Evolutionary conservation across 352 stramenopile species (phyloP).

Genomic region (Globisporangium middletonii): DNA sequence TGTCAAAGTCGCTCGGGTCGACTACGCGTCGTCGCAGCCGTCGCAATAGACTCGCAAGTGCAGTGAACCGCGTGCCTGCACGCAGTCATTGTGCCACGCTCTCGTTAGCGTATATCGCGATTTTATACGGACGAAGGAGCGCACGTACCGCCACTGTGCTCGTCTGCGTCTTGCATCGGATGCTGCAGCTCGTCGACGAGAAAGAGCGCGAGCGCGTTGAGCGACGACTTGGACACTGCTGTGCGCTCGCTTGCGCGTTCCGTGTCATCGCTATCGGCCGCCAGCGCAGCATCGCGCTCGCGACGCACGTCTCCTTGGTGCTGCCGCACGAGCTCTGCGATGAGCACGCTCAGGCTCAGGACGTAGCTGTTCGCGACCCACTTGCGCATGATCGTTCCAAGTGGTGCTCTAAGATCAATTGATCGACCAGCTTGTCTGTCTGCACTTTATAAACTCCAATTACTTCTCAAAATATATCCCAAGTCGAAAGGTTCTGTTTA

Average conservation of each 20-base stretch:
- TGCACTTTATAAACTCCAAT: no score
- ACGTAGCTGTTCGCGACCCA: conserved; percentile 37
- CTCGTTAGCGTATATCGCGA: not conserved
- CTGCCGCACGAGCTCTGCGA: conserved; percentile 43
- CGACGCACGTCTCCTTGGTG: conserved; percentile 26
- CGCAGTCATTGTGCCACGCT: not conserved
- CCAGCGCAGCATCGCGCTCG: not conserved
- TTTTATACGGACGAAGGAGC: no score
- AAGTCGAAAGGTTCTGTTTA: no score
- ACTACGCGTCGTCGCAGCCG: conserved; percentile 36
- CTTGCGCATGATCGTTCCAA: conserved; percentile 1
- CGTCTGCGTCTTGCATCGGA: conserved; percentile 12
- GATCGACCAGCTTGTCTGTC: no score
- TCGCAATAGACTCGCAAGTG: conserved; percentile 33
- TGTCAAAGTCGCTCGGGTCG: conserved; percentile 29
- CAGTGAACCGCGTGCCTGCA: conserved; percentile 16
- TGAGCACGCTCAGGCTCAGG: conserved; percentile 39
- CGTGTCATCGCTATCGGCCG: not conserved
- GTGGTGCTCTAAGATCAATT: no score
- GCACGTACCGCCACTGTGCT: conserved; percentile 3
- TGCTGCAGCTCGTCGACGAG: conserved; percentile 51
- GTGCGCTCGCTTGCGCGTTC: not conserved
- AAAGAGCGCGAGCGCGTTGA: conserved; percentile 47
- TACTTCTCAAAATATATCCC: no score
- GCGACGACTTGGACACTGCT: conserved; percentile 22